Base-by-base conservation (phyloP, 225 moss, liverwort and hornwort genomes). In the Polytrichum commune region DNA sequence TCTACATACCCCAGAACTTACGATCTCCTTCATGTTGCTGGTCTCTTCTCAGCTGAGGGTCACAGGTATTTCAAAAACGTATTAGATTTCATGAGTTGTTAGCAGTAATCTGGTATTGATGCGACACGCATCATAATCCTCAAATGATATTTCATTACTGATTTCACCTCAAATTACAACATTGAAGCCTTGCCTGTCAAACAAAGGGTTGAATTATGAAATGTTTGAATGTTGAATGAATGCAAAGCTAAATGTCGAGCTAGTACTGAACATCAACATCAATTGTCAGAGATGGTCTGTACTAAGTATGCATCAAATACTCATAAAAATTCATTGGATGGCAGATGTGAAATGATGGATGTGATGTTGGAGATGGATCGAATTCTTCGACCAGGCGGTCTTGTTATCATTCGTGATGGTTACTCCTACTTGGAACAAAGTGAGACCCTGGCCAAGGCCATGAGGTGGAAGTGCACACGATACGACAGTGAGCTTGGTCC, bases 291-390 rank as follows among this genome's bases (percentile, higher is more conserved):
- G 13, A 46, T 4, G 13, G 46, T 4, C 46, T 4, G 13, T 46
- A 13, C 2, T 46, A 46, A 0, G 16, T 46, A 46, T 16, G 10
- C 10, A 46, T 38, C 2, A 46, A 46, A 13, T 2, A 46, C 4
- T 46, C 13, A 16, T 10, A 38, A 10, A 3, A 46, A 46, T 46
- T 46, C 0, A 3, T 46, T 46, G 46, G 16, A 25, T 54, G 67
- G 60, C 82, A 90, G 90, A 65, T 93, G 93, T 81, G 93, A 91
- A 75, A 88, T 90, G 88, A 91, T 85, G 72, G 72, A 79, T 6
- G 82, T 86, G 26, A 75, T 93, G 83, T 62, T 93, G 72, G 93
- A 93, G 64, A 89, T 93, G 77, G 93, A 93, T 71, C 87, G 93
- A 5, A 91, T 93, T 23, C 63, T 93, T 55, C 70, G 91, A 70